A percentile compares a stretch with the other conserved stretches of the same genome.
These are phyloP conservation scores for Penicillium waksmanii DNA, from an alignment of 495 filamentous ascomycete species.

Conservation along the genomic window DNA sequence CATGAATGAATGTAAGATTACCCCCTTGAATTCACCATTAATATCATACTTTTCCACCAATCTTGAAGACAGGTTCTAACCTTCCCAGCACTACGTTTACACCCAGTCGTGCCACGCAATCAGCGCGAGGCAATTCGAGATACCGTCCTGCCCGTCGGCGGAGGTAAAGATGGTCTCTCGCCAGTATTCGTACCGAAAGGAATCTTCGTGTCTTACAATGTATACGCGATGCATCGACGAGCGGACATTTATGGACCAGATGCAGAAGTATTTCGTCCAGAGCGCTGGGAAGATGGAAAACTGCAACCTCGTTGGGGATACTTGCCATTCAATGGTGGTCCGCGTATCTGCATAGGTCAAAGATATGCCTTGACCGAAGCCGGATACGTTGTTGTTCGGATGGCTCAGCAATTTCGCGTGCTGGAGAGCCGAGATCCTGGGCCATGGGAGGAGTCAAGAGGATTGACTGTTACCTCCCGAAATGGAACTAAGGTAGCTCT, in stretches of 20 bases:
- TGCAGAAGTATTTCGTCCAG: conserved; percentile 54
- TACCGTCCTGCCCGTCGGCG: not conserved
- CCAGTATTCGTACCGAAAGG: conserved; percentile 24
- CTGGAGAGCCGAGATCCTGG: no score
- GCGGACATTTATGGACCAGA: conserved; percentile 57
- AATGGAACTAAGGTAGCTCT: no score
- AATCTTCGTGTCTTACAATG: conserved; percentile 44
- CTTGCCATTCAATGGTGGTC: conserved; percentile 60
- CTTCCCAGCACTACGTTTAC: not conserved
- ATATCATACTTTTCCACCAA: no score
- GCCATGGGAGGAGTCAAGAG: no score
- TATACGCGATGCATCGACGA: conserved; percentile 53
- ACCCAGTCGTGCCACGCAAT: not conserved
- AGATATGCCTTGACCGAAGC: no score
- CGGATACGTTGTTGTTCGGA: no score
- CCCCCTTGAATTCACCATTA: no score
- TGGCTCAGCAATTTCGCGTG: no score
- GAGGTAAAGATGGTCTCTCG: not conserved
- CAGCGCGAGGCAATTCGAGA: not conserved
- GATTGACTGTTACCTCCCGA: no score
- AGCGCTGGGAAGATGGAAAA: conserved; percentile 53
- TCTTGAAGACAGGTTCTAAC: no score
- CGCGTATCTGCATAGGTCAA: conserved; percentile 52
- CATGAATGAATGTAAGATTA: no score
- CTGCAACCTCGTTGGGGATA: conserved; percentile 46